Base-by-base conservation (phyloP, 2,329 filamentous ascomycete species). In the Paraconiothyrium sp. region DNA sequence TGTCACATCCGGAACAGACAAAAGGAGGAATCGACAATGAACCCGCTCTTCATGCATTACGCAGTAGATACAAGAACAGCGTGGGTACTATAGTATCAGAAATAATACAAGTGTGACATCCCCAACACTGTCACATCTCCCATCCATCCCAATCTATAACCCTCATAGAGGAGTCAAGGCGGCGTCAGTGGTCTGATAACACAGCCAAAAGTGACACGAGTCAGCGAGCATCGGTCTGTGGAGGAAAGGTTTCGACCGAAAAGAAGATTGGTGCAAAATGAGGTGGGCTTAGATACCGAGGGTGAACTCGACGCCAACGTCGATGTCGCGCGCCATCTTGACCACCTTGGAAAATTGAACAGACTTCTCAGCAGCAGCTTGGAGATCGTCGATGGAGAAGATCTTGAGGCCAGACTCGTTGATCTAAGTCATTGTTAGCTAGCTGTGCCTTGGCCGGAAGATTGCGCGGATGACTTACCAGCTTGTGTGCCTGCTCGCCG, bases 271-370 rank as follows among this genome's bases (percentile, higher is more conserved):
- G 49, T 39, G 34, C 20, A 20, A 52, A 39, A 52, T 52, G 49
- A 52, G 50, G 50, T 30, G 50, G 50, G 63, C 57, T 72, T 92
- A 98, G 85, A 97, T 97, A 84, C 93, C 94, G 62, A 79, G 76
- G 61, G 76, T 79, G 67, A 79, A 79, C 58, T 79, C 77, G 62
- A 98, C 94, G 74, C 94, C 94, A 69, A 98, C 94, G 77, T 98
- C 95, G 76, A 97, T 97, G 74, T 97, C 94, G 75, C 94, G 92
- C 74, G 95, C 92, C 90, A 97, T 92, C 90, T 98, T 98, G 76
- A 99, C 95, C 71, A 99, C 92, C 89, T 97, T 98, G 75, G 93
- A 97, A 82, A 99, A 94, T 83, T 99, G 94, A 68, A 99, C 95
- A 34, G 94, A 92, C 88, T 97, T 98, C 88, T 98, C 95, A 68